Conservation (phyloP, 2,329 filamentous ascomycete species). For the Didymella arachidicola region DNA sequence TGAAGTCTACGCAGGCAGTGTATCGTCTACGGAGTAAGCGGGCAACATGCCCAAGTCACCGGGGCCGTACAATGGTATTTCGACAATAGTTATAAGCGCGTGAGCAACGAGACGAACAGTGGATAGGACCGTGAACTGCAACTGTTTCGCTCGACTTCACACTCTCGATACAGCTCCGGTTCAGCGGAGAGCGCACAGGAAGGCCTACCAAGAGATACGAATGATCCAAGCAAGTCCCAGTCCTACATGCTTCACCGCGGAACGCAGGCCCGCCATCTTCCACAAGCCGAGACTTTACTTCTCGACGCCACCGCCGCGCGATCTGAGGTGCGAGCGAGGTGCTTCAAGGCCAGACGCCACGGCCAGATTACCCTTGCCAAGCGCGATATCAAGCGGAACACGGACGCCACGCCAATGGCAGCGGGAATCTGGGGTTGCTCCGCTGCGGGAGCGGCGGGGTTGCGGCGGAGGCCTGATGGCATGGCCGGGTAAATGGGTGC, state of each 20-base stretch:
- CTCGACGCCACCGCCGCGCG: not conserved
- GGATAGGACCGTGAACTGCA: too few species aligned
- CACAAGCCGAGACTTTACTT: not conserved
- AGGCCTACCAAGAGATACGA: not conserved
- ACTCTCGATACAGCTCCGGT: too few species aligned
- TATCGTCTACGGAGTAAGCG: too few species aligned
- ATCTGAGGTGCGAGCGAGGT: not conserved
- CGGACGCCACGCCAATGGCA: slow-evolving; percentile 11
- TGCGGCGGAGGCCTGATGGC: slow-evolving; percentile 3
- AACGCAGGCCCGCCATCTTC: slow-evolving; percentile 5
- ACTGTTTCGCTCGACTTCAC: too few species aligned
- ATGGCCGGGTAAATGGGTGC: slow-evolving; percentile 13
- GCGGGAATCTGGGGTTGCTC: not conserved
- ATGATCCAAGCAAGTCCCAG: not conserved
- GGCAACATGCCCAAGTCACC: too few species aligned
- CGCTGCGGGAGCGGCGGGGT: not conserved
- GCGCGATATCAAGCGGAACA: slow-evolving; percentile 4
- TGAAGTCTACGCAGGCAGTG: too few species aligned
- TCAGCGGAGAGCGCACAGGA: not conserved
- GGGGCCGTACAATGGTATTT: too few species aligned
- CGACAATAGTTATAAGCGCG: too few species aligned
- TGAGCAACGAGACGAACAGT: too few species aligned
- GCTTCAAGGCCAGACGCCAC: not conserved
- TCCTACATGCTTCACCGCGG: not conserved
- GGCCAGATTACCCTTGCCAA: slow-evolving; percentile 4